phyloP scores from a whole-genome alignment of 2,329 filamentous ascomycete genomes.

The Xylariaceae sp. region DNA sequence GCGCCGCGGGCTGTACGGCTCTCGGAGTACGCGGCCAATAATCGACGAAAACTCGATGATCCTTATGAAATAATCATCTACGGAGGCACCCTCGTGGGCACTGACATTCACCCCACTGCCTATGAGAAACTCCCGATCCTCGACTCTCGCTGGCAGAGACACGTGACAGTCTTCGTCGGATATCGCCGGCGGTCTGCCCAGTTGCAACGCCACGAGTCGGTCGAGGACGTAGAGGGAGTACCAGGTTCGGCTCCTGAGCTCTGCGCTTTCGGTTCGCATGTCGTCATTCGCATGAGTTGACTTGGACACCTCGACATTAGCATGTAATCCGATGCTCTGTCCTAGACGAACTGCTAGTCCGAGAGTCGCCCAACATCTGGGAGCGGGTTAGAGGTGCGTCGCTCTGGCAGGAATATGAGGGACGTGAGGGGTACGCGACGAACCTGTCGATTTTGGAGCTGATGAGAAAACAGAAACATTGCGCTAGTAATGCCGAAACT shows the following conservation, averaged over 20 bases:
- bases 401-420: too few relatives aligned
- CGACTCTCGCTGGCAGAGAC: slow-evolving; percentile 1
- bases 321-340: slow-evolving; percentile 2
- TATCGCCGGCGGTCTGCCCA: slow-evolving; percentile 4
- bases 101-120: neutral
- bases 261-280: neutral
- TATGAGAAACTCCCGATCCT: neutral
- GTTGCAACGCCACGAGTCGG: slow-evolving; percentile 2
- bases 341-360: slow-evolving; percentile 1
- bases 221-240: slow-evolving; percentile 4
- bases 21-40: slow-evolving; percentile 2
- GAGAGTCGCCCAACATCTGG: slow-evolving; percentile 1
- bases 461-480: slow-evolving; percentile 1
- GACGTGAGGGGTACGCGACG: neutral
- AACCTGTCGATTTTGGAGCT: slow-evolving; percentile 2
- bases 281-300: neutral
- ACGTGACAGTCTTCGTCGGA: slow-evolving; percentile 4
- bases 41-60: slow-evolving; percentile 5
- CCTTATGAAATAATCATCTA: slow-evolving; percentile 1
- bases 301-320: neutral
- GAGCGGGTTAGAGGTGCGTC: neutral
- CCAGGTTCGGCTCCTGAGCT: neutral
- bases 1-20: neutral
- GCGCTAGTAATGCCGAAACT: slow-evolving; percentile 1
- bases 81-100: neutral